Evolutionary conservation across 352 stramenopile genomes (phyloP), one percentile per base, ranked within the genome.

Genomic region (Globisporangium yorkense): DNA sequence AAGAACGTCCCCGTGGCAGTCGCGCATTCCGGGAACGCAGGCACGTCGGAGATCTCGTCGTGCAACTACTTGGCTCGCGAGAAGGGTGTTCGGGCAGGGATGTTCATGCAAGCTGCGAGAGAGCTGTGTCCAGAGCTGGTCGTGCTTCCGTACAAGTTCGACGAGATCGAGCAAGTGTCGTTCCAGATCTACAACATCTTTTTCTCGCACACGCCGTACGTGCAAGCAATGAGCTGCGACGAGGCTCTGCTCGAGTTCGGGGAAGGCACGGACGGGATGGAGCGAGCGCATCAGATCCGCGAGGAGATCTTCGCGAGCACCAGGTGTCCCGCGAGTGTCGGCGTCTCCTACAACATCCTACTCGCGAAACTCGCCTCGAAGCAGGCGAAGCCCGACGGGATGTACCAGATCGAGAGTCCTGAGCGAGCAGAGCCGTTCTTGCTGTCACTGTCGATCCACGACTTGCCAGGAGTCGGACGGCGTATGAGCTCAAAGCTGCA

Each of bases 141-240:
- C 37, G 92, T 98, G 39, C 67, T 99, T 1, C 84, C 88, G 0
- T 99, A 98, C 70, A 80, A 98, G 20, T 99, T 98, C 56, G 76
- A 90, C 21, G 75, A 78, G 12, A 92, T 94, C 58, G 69, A 97
- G 72, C 74, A 92, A 45, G 87, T 97, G 12, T 97, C 93, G 18
- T 87, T 89, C 35, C 81, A 96, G 65, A 92, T 98, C 45, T 98
- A 97, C 70, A 68, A 88, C 57, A 96, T 97, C 61, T 95, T 90
- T 62, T 94, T 96, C 59, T 75, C 76, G 1, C 79, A 84, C 41
- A 96, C 89, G 8, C 87, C 85, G 0, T 84, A 86, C 21, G 90
- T 98, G 15, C 92, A 98, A 71, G 80, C 89, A n/a, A 88, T 98
- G 20, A 98, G 92, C 39, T 98, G 95, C 62, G 96, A 99, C 66